These are phyloP conservation scores for Pterocarpus macrocarpus DNA, from an alignment of 306 rosid species.

Conservation along the genomic window DNA sequence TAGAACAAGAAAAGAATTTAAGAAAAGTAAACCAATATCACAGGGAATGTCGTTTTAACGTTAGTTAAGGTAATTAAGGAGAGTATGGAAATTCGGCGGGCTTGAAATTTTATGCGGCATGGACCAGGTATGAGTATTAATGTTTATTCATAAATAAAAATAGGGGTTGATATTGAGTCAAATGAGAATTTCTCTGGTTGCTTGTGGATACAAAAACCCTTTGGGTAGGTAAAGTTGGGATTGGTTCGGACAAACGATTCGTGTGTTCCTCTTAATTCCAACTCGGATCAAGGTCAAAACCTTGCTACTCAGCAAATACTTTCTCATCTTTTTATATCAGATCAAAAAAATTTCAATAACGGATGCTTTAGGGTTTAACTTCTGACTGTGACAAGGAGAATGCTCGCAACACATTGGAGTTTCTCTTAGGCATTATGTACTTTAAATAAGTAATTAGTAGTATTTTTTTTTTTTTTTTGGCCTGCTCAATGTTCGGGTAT, in stretches of 20 bases:
- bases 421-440: too few relatives aligned
- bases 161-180: constrained; percentile 28
- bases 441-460: too few relatives aligned
- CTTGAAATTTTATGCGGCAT: background rate
- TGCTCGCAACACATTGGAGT: too few relatives aligned
- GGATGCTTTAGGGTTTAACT: too few relatives aligned
- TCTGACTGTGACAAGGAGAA: too few relatives aligned
- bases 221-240: constrained; percentile 22
- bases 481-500: too few relatives aligned
- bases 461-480: too few relatives aligned
- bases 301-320: background rate
- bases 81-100: constrained; percentile 3
- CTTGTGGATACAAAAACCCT: background rate
- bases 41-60: constrained; percentile 9
- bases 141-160: constrained; percentile 5
- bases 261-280: background rate
- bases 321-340: background rate
- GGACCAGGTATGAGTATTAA: background rate
- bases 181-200: constrained; percentile 35
- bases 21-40: background rate
- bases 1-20: constrained; percentile 9
- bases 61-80: constrained; percentile 15
- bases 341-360: background rate
- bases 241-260: background rate
- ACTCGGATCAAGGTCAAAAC: background rate